Evolutionary conservation across 306 rosid species (phyloP).

Genomic region (Gastrolobium bilobum): DNA sequence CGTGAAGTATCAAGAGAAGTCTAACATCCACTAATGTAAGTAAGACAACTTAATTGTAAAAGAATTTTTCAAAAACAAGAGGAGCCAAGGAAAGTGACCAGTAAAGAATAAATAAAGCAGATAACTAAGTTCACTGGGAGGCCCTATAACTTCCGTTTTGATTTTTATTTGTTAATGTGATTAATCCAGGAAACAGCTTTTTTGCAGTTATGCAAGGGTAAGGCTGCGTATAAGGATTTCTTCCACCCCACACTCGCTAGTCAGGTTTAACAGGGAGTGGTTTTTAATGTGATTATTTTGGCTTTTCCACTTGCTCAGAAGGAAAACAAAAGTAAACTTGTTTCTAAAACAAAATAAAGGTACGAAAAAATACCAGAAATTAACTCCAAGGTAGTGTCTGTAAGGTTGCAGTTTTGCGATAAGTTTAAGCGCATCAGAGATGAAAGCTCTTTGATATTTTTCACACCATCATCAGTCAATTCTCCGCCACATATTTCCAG

Average conservation of each 20-base stretch:
- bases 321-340: slow-evolving; percentile 9
- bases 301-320: slow-evolving; percentile 7
- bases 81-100: too few relatives aligned
- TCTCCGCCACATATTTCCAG: slow-evolving; percentile 97
- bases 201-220: too few relatives aligned
- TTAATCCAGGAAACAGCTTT: too few relatives aligned
- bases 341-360: slow-evolving; percentile 26
- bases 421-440: slow-evolving; percentile 82
- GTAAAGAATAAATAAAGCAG: too few relatives aligned
- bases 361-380: slow-evolving; percentile 69
- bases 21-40: background rate
- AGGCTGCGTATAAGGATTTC: too few relatives aligned
- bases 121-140: too few relatives aligned
- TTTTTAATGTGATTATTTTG: background rate
- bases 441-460: slow-evolving; percentile 85
- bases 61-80: too few relatives aligned
- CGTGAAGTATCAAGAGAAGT: background rate
- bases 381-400: slow-evolving; percentile 84
- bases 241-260: too few relatives aligned
- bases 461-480: slow-evolving; percentile 90
- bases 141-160: too few relatives aligned
- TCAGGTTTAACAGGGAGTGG: too few relatives aligned
- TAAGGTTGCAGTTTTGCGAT: slow-evolving; percentile 89
- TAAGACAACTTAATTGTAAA: too few relatives aligned
- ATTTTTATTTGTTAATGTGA: background rate